Conservation (phyloP, 106 monocot genomes). For the Dendrobium officinale region DNA sequence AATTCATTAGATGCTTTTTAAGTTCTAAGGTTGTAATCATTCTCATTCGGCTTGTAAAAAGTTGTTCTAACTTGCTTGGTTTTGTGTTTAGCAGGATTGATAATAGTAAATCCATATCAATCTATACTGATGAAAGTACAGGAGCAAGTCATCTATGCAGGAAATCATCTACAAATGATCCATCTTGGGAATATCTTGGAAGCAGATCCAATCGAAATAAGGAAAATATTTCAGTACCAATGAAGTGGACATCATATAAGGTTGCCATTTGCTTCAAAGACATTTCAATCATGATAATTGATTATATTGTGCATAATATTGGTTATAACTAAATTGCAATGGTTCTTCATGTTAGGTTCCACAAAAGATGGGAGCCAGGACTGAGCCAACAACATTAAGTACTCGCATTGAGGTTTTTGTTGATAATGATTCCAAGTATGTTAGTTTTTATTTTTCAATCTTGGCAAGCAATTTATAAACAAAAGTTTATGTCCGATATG, state of each 20-base stretch:
- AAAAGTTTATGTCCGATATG: neutral
- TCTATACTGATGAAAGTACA: constrained; percentile 58
- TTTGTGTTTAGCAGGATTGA: constrained; percentile 35
- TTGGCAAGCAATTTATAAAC: neutral
- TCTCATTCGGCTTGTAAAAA: neutral
- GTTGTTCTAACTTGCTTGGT: neutral
- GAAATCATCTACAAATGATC: constrained; percentile 30
- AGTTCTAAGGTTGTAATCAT: neutral
- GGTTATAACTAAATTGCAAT: neutral
- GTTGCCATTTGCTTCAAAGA: constrained; percentile 19
- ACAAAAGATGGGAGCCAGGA: constrained; percentile 31
- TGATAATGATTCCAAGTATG: constrained; percentile 70
- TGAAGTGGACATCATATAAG: constrained; percentile 78
- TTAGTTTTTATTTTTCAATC: neutral
- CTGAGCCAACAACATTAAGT: constrained; percentile 20
- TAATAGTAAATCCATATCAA: constrained; percentile 36
- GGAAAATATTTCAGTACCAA: constrained; percentile 63
- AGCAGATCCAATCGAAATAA: constrained; percentile 65
- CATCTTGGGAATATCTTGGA: constrained; percentile 57
- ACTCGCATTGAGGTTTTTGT: constrained; percentile 64
- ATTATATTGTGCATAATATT: neutral
- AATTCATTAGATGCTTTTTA: neutral
- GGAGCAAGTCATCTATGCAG: constrained; percentile 16
- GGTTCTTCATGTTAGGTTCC: constrained; percentile 47
- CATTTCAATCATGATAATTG: neutral